phyloP scores from a whole-genome alignment of 371 early-diverging fungal species.

The Rhizomucor miehei region DNA sequence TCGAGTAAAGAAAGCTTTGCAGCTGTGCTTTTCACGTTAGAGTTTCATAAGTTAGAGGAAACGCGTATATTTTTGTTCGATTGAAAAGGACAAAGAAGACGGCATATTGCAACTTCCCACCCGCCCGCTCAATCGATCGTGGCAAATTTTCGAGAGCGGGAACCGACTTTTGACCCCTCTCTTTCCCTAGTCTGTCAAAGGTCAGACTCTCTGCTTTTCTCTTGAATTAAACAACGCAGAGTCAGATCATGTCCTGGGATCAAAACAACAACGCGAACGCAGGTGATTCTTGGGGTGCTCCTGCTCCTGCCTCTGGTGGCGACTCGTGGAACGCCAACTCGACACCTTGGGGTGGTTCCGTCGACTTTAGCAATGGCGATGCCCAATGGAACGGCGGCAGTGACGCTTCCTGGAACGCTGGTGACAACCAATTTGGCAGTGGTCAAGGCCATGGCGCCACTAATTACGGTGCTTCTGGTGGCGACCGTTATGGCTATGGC shows the following conservation, averaged over 20 bases:
- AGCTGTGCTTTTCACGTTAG: no score
- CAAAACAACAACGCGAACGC: constrained; percentile 11
- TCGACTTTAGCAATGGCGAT: constrained; percentile 1
- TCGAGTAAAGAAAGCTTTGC: no score
- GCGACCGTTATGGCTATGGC: constrained; percentile 7
- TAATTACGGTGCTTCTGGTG: constrained; percentile 2
- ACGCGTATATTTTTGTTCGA: no score
- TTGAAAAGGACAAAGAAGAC: no score
- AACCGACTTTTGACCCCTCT: no score
- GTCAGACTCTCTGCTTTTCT: no score
- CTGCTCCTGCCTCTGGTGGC: constrained; percentile 9
- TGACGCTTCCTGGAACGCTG: constrained; percentile 3
- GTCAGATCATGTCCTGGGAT: constrained; percentile 20
- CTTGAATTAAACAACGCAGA: no score
- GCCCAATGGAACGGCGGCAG: constrained; percentile 5
- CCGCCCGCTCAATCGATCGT: no score
- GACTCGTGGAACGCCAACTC: constrained; percentile 10
- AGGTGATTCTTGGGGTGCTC: constrained; percentile 17
- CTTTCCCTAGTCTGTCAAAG: no score
- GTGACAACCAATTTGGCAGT: constrained; percentile 7
- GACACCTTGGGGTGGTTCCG: constrained; percentile 15
- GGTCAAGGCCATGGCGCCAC: constrained; percentile 1
- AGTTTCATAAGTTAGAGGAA: no score
- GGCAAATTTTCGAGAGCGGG: no score
- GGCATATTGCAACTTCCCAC: no score